Percentiles rank a stretch among this genome's conserved stretches.
These are phyloP conservation scores for Colletotrichum orchidophilum DNA, from an alignment of 2,329 filamentous ascomycete species.

Conservation along the genomic window DNA sequence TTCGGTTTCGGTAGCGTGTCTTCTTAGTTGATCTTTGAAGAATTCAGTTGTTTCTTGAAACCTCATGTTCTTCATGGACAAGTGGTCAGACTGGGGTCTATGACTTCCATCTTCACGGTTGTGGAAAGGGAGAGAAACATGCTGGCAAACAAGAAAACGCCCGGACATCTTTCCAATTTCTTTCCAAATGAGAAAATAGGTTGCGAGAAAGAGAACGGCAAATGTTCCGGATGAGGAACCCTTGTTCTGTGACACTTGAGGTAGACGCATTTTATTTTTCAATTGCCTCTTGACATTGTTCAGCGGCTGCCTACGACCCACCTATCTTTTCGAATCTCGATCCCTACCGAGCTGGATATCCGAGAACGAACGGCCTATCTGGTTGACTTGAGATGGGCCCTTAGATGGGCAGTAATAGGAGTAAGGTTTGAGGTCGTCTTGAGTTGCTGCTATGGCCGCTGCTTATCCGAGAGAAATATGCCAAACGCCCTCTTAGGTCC, in stretches of 20 bases:
- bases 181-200: background rate
- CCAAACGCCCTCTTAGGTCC: background rate
- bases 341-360: background rate
- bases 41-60: background rate
- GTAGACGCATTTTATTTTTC: background rate
- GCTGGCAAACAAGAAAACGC: background rate
- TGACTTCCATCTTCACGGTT: background rate
- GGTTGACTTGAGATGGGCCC: too few species aligned
- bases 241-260: background rate
- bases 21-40: background rate
- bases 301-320: background rate
- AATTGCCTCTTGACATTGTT: background rate
- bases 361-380: background rate
- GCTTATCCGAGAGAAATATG: too few species aligned
- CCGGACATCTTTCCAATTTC: background rate
- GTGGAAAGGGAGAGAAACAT: background rate
- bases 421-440: too few species aligned
- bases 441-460: too few species aligned
- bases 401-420: too few species aligned
- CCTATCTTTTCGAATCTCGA: background rate
- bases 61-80: background rate
- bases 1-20: background rate
- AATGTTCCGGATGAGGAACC: background rate
- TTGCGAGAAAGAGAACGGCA: background rate
- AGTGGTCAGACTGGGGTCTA: background rate